Conservation (phyloP, 139 green algal species). For the Coccomyxa sp. region DNA sequence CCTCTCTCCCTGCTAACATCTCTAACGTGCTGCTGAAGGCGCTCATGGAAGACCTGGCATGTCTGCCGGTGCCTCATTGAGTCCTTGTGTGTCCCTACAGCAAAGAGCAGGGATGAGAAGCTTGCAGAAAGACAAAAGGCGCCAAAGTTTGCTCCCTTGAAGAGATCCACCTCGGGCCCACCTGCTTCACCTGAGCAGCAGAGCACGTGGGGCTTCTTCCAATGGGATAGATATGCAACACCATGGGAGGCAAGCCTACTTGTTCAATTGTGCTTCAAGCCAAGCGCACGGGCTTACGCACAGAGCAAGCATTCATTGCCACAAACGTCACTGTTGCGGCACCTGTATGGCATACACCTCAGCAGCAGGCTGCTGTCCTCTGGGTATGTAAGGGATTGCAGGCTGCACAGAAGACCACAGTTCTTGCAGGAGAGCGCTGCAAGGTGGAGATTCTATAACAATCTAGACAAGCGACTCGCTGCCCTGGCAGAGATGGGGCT, state of each 20-base stretch:
- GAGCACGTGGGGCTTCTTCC: constrained; percentile 42
- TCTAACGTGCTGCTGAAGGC: no score
- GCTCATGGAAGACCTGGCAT: no score
- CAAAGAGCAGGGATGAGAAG: background rate
- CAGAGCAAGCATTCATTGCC: no score
- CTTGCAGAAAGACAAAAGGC: background rate
- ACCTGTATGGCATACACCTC: no score
- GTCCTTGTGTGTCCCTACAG: background rate
- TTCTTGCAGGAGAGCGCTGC: no score
- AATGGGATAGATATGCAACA: constrained; percentile 40
- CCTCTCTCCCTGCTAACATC: no score
- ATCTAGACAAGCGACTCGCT: background rate
- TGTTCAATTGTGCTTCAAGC: background rate
- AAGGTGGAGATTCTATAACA: background rate
- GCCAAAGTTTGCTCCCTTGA: background rate
- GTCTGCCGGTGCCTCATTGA: no score
- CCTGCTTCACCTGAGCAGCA: background rate
- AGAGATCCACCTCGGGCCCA: background rate
- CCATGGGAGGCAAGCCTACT: constrained; percentile 54
- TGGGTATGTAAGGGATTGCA: no score
- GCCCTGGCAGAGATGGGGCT: background rate
- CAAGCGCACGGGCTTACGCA: background rate
- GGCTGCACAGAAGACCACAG: no score
- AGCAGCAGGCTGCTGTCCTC: no score
- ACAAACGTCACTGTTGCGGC: no score